Conservation (phyloP, 768 basidiomycete species). For the Porpolomopsis calyptriformis region DNA sequence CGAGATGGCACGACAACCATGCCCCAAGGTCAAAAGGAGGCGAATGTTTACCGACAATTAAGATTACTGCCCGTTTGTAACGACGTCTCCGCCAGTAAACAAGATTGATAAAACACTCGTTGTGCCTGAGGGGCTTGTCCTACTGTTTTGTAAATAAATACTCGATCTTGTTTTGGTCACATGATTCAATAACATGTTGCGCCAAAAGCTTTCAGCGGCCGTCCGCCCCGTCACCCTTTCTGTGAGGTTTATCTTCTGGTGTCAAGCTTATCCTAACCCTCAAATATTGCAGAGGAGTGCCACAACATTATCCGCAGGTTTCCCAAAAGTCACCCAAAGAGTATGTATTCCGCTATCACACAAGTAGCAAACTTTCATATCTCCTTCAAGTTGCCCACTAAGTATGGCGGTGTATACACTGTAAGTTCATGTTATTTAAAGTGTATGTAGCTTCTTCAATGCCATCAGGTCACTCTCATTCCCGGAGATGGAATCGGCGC, state of each 20-base stretch:
- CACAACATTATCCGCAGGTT: constrained; percentile 69
- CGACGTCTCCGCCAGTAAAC: not conserved
- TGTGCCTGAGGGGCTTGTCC: no score
- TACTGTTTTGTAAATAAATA: no score
- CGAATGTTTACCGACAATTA: no score
- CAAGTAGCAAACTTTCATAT: constrained; percentile 7
- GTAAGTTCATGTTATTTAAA: constrained; percentile 32
- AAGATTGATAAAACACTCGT: not conserved
- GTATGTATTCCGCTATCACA: constrained; percentile 26
- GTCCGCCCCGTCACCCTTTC: no score
- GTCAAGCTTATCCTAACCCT: no score
- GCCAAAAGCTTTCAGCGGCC: no score
- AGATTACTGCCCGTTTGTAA: not conserved
- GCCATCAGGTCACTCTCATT: constrained; percentile 85
- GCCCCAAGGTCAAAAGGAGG: no score
- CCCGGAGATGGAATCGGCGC: constrained; percentile 96
- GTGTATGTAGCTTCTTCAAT: constrained; percentile 15
- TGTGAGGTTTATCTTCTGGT: no score
- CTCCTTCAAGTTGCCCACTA: constrained; percentile 57
- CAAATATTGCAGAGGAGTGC: constrained; percentile 67
- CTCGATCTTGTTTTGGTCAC: no score
- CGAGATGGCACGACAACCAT: constrained; percentile 15
- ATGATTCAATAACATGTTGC: no score
- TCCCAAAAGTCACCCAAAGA: constrained; percentile 62
- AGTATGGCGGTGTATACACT: constrained; percentile 89